Evolutionary conservation across 108 stramenopile genomes (phyloP).

Genomic region (Skeletonema grethae): DNA sequence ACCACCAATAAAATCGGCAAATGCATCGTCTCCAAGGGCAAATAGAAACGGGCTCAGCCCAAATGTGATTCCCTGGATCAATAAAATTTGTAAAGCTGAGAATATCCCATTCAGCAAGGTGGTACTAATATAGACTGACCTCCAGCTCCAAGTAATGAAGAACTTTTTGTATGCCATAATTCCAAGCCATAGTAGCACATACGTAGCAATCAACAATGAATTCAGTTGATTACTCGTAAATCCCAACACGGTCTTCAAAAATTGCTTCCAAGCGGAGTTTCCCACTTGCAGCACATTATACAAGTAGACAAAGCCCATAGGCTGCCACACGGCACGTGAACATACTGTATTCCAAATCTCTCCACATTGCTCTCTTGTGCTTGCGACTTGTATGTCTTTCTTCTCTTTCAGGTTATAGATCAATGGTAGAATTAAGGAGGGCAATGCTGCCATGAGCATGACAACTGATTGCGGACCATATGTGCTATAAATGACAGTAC

Average conservation of each 20-base stretch:
- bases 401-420: slow-evolving; percentile 68
- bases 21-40: slow-evolving; percentile 87
- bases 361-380: slow-evolving; percentile 68
- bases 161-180: slow-evolving; percentile 83
- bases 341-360: slow-evolving; percentile 89
- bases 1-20: slow-evolving; percentile 79
- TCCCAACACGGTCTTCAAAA: slow-evolving; percentile 60
- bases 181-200: slow-evolving; percentile 77
- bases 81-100: slow-evolving; percentile 68
- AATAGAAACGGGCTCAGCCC: slow-evolving; percentile 75
- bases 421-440: slow-evolving; percentile 64
- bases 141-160: slow-evolving; percentile 83
- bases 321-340: slow-evolving; percentile 85
- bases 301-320: slow-evolving; percentile 86
- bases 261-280: slow-evolving; percentile 87
- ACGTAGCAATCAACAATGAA: slow-evolving; percentile 63
- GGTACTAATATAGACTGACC: slow-evolving; percentile 73
- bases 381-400: slow-evolving; percentile 47
- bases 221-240: slow-evolving; percentile 82
- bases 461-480: slow-evolving; percentile 63
- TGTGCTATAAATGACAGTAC: slow-evolving; percentile 61
- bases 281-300: slow-evolving; percentile 89
- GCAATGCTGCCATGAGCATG: slow-evolving; percentile 62
- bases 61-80: slow-evolving; percentile 81
- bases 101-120: slow-evolving; percentile 80